phyloP scores from a whole-genome alignment of 768 basidiomycete species.

The Tylopilus sp. region DNA sequence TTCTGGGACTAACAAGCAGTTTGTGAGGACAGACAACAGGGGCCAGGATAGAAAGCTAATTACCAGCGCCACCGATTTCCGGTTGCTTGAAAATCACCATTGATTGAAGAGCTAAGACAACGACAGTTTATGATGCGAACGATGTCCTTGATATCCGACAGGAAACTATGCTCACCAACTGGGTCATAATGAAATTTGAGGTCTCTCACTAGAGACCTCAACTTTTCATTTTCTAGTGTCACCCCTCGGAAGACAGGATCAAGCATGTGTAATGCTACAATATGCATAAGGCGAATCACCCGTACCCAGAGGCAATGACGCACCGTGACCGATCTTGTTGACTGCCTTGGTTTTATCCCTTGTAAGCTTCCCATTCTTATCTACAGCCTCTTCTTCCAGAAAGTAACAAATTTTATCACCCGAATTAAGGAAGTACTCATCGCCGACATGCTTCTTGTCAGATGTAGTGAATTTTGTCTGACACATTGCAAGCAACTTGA shows the following conservation, averaged over 20 bases:
- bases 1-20: slow-evolving; percentile 57
- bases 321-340: slow-evolving; percentile 95
- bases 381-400: slow-evolving; percentile 85
- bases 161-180: slow-evolving; percentile 48
- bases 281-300: not conserved
- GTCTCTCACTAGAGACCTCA: slow-evolving; percentile 70
- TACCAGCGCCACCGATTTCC: slow-evolving; percentile 89
- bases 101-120: slow-evolving; percentile 68
- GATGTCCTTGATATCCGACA: not conserved
- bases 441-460: slow-evolving; percentile 76
- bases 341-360: slow-evolving; percentile 73
- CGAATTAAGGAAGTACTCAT: slow-evolving; percentile 89
- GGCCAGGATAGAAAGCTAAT: slow-evolving; percentile 9
- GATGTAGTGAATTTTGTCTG: slow-evolving; percentile 89
- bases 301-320: not conserved
- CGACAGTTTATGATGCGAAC: not conserved
- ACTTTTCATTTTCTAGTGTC: slow-evolving; percentile 73
- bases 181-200: slow-evolving; percentile 85
- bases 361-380: slow-evolving; percentile 63
- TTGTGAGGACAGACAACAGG: not conserved
- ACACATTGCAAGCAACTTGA: not conserved
- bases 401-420: slow-evolving; percentile 97
- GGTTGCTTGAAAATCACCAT: slow-evolving; percentile 98
- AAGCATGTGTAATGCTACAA: slow-evolving; percentile 75
- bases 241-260: slow-evolving; percentile 78